These are phyloP conservation scores for Rhizophagus sp. DNA, from an alignment of 192 early-diverging fungal species.

Conservation along the genomic window DNA sequence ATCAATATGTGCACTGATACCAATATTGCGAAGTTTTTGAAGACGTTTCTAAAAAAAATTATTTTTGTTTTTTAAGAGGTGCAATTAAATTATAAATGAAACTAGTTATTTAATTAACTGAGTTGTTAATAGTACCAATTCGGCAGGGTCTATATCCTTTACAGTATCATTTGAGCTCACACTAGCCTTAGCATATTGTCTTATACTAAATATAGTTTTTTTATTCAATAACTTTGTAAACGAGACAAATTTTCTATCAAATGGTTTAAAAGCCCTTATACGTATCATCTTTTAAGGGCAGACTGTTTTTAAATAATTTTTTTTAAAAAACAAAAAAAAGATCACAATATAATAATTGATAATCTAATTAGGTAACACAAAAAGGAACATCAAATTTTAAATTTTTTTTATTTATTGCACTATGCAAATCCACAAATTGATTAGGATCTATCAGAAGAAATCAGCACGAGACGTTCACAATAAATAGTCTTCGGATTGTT, in stretches of 20 bases:
- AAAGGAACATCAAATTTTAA: too few relatives aligned
- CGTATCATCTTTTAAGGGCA: not conserved
- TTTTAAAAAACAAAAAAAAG: too few relatives aligned
- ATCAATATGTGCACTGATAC: conserved; percentile 88
- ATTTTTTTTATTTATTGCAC: too few relatives aligned
- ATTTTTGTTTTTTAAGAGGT: too few relatives aligned
- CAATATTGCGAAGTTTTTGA: conserved; percentile 76
- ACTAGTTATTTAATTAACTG: not conserved
- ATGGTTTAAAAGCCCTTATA: not conserved
- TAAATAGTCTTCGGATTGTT: too few relatives aligned
- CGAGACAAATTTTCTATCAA: not conserved
- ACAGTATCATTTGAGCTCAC: not conserved
- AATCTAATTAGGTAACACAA: too few relatives aligned
- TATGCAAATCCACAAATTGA: too few relatives aligned
- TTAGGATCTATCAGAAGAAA: too few relatives aligned
- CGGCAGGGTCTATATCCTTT: not conserved
- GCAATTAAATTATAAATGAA: not conserved
- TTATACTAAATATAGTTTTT: not conserved
- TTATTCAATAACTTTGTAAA: not conserved
- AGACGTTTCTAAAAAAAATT: conserved; percentile 49
- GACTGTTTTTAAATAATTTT: too few relatives aligned
- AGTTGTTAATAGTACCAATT: not conserved
- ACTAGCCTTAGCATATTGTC: not conserved
- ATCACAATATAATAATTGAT: too few relatives aligned
- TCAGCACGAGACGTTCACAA: too few relatives aligned